phyloP scores from a whole-genome alignment of 2,329 filamentous ascomycete genomes.

The Dryadomyces quercivorus region DNA sequence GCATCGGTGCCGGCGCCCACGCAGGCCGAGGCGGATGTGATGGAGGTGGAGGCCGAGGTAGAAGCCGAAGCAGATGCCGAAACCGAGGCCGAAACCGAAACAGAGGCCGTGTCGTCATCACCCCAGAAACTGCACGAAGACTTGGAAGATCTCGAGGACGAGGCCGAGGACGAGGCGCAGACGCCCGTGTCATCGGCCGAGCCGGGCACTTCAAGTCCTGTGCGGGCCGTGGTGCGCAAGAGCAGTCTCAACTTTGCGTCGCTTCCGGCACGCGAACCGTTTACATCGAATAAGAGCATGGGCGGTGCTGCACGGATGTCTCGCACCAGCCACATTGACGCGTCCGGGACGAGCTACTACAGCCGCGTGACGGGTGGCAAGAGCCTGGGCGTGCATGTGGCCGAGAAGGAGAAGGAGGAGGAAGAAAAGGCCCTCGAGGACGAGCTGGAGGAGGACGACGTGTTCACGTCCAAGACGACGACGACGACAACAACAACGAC shows the following conservation, averaged over 20 bases:
- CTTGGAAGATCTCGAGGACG: neutral
- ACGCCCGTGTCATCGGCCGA: neutral
- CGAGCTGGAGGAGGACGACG: slow-evolving; percentile 38
- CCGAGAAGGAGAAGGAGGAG: slow-evolving; percentile 26
- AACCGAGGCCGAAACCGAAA: neutral
- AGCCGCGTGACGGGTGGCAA: slow-evolving; percentile 62
- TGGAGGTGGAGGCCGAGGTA: neutral
- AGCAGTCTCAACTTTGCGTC: slow-evolving; percentile 93
- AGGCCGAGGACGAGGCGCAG: neutral
- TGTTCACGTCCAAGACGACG: slow-evolving; percentile 27
- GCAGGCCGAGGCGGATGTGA: neutral
- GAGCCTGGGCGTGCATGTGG: slow-evolving; percentile 43
- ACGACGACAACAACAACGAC: slow-evolving; percentile 25
- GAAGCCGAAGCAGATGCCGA: neutral
- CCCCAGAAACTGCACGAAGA: neutral
- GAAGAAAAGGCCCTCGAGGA: slow-evolving; percentile 37
- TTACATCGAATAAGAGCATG: slow-evolving; percentile 73
- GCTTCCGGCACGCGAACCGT: slow-evolving; percentile 77
- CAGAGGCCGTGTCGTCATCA: neutral
- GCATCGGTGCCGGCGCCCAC: slow-evolving; percentile 6
- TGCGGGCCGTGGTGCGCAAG: slow-evolving; percentile 70
- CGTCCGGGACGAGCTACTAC: slow-evolving; percentile 59
- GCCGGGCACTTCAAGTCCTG: slow-evolving; percentile 47
- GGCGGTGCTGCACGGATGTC: slow-evolving; percentile 50
- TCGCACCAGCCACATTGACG: slow-evolving; percentile 67